Percentiles rank a stretch among this genome's conserved stretches.
These are phyloP conservation scores for Ascochyta clinopodiicola DNA, from an alignment of 2,329 filamentous ascomycete genomes.

Conservation along the genomic window DNA sequence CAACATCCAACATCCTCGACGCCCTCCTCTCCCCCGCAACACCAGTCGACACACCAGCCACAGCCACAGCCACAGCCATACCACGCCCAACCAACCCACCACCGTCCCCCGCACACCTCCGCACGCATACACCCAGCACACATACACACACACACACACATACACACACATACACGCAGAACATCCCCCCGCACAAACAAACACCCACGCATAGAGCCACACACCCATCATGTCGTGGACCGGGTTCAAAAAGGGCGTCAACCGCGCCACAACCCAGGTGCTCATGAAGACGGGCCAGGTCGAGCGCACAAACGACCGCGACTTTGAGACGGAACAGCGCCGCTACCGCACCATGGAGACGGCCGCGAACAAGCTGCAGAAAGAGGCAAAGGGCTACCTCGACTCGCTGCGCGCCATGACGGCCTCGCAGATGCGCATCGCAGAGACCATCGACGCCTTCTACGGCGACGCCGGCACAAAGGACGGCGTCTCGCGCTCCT, in stretches of 20 bases:
- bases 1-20: too few relatives aligned
- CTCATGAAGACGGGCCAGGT: constrained; percentile 99
- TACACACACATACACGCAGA: too few relatives aligned
- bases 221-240: constrained; percentile 58
- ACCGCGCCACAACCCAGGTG: constrained; percentile 97
- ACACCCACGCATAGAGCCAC: not conserved
- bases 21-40: not conserved
- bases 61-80: not conserved
- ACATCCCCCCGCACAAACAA: not conserved
- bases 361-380: constrained; percentile 88
- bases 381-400: constrained; percentile 97
- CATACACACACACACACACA: too few relatives aligned
- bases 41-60: not conserved
- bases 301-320: constrained; percentile 96
- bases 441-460: constrained; percentile 98
- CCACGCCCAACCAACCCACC: too few relatives aligned
- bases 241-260: constrained; percentile 96
- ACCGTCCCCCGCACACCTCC: too few relatives aligned
- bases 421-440: constrained; percentile 98
- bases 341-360: constrained; percentile 98
- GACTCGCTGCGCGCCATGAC: constrained; percentile 99
- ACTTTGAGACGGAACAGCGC: constrained; percentile 97
- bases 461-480: constrained; percentile 95
- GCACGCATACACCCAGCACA: too few relatives aligned
- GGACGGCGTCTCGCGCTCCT: constrained; percentile 93